Percentiles rank a stretch among this genome's conserved stretches.
phyloP scores from a whole-genome alignment of 2,329 filamentous ascomycete genomes.

The Pseudogymnoascus sp. region DNA sequence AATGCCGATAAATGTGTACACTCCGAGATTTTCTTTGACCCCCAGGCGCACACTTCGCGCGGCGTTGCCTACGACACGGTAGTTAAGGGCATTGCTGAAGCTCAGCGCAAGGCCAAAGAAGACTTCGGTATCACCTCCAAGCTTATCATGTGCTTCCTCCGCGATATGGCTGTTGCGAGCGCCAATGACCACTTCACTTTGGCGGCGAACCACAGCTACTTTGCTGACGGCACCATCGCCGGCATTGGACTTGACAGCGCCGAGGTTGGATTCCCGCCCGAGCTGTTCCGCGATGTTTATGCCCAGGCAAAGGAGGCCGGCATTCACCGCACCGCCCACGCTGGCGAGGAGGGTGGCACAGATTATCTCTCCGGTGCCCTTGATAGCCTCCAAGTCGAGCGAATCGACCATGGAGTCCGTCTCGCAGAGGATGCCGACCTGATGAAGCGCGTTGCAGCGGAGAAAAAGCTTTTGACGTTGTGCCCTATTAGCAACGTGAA shows the following conservation, averaged over 20 bases:
- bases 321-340: constrained; percentile 61
- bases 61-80: constrained; percentile 56
- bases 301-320: constrained; percentile 41
- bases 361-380: constrained; percentile 57
- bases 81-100: constrained; percentile 52
- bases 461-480: constrained; percentile 55
- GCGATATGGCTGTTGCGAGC: constrained; percentile 56
- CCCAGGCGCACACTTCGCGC: constrained; percentile 61
- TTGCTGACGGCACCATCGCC: constrained; percentile 43
- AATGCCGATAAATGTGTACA: constrained; percentile 58
- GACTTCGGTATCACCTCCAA: constrained; percentile 58
- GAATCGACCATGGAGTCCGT: constrained; percentile 69
- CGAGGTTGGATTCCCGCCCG: constrained; percentile 46
- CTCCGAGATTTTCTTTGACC: constrained; percentile 74
- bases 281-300: constrained; percentile 56
- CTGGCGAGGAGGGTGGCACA: constrained; percentile 65
- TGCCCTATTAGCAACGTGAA: constrained; percentile 68
- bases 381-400: constrained; percentile 49
- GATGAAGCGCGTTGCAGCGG: constrained; percentile 46
- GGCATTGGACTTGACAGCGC: constrained; percentile 64
- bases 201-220: constrained; percentile 36
- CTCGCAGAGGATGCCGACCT: constrained; percentile 52
- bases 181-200: constrained; percentile 39
- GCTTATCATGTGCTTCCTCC: constrained; percentile 64
- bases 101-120: constrained; percentile 48